A percentile compares a stretch with the other conserved stretches of the same genome.
Conservation (phyloP, 2,329 filamentous ascomycete species). For the Pseudogymnoascus sp. region DNA sequence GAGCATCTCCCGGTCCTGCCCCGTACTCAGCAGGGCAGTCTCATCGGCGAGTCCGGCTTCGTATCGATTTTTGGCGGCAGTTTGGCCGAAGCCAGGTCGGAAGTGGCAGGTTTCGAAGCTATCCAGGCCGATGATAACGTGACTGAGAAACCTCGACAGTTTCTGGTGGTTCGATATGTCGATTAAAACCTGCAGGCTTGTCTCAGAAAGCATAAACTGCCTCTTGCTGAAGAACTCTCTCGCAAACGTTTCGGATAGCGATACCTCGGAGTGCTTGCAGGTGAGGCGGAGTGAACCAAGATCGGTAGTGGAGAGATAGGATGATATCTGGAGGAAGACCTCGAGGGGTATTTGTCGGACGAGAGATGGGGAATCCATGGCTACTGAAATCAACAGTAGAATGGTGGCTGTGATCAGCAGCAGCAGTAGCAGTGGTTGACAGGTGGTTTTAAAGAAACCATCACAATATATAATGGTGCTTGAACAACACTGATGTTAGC, state of each 20-base stretch:
- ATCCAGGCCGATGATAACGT: constrained; percentile 41
- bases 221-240: constrained; percentile 57
- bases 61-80: neutral
- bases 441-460: neutral
- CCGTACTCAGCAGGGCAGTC: constrained; percentile 32
- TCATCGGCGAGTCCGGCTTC: constrained; percentile 18
- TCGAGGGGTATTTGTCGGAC: constrained; percentile 15
- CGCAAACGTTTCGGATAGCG: constrained; percentile 47
- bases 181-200: constrained; percentile 41
- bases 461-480: neutral
- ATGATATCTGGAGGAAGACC: constrained; percentile 49
- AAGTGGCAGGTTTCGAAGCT: neutral
- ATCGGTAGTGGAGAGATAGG: constrained; percentile 45
- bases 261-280: constrained; percentile 46
- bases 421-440: neutral
- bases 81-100: neutral
- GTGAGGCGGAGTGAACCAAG: constrained; percentile 46
- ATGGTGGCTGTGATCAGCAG: neutral
- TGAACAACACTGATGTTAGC: neutral
- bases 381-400: neutral
- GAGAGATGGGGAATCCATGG: constrained; percentile 8
- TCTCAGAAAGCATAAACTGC: constrained; percentile 55
- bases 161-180: constrained; percentile 31
- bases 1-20: constrained; percentile 45
- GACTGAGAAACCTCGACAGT: constrained; percentile 34